A percentile compares a stretch with the other conserved stretches of the same genome.
Conservation (phyloP, 2,329 filamentous ascomycete genomes). For the Cladosporium sphaerospermum region DNA sequence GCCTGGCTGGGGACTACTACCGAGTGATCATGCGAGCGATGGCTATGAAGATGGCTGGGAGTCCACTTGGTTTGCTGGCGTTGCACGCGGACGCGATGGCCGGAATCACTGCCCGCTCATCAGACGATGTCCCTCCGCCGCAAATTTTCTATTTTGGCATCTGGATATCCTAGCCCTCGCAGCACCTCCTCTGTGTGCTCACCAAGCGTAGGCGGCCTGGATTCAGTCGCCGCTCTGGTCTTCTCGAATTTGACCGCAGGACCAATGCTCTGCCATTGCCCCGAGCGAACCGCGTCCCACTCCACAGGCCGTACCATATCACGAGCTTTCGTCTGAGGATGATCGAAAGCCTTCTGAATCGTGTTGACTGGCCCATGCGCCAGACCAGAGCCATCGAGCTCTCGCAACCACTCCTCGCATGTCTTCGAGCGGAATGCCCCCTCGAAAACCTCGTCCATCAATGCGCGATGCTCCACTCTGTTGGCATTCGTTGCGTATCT, state of each 20-base stretch:
- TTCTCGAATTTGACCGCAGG: conserved; percentile 25
- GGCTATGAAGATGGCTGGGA: too few relatives aligned
- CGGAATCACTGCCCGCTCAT: not conserved
- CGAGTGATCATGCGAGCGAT: too few relatives aligned
- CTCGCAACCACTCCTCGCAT: conserved; percentile 36
- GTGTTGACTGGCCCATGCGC: conserved; percentile 44
- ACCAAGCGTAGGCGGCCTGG: conserved; percentile 22
- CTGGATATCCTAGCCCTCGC: conserved; percentile 13
- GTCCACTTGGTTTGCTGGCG: too few relatives aligned
- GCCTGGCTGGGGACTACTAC: not conserved
- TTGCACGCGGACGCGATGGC: too few relatives aligned
- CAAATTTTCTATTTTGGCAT: conserved; percentile 14
- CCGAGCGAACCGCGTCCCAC: conserved; percentile 20
- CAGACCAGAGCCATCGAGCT: conserved; percentile 39
- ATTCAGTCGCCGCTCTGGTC: conserved; percentile 19
- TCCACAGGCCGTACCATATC: conserved; percentile 14
- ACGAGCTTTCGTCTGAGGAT: conserved; percentile 38
- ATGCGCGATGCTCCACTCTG: conserved; percentile 28
- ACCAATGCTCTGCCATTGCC: conserved; percentile 24
- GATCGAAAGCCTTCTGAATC: conserved; percentile 39
- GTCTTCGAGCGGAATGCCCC: conserved; percentile 31
- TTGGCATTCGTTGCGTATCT: conserved; percentile 26
- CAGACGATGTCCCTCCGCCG: conserved; percentile 14
- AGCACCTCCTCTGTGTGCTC: conserved; percentile 25
- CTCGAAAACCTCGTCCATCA: conserved; percentile 33